phyloP scores from a whole-genome alignment of 73 alveolate genomes.

The Symbiodinium natans region DNA sequence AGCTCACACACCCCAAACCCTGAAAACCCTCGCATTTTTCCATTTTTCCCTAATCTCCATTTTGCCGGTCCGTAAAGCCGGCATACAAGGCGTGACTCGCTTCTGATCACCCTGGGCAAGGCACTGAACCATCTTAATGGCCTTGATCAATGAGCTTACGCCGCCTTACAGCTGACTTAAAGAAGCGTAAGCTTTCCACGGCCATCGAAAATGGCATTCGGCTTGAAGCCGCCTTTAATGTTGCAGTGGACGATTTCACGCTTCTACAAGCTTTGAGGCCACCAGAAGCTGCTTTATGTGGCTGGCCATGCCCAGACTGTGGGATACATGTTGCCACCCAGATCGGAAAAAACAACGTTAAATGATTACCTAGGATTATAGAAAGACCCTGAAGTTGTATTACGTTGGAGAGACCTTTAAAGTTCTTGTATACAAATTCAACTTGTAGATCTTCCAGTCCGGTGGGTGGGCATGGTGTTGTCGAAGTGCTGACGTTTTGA shows the following conservation, averaged over 20 bases:
- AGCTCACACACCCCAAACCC: no score
- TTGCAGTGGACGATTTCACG: slow-evolving; percentile 26
- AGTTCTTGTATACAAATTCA: slow-evolving; percentile 14
- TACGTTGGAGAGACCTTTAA: not conserved
- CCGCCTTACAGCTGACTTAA: slow-evolving; percentile 37
- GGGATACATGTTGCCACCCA: not conserved
- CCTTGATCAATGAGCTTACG: slow-evolving; percentile 59
- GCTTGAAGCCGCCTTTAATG: slow-evolving; percentile 34
- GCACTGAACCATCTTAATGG: no score
- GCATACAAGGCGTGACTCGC: no score
- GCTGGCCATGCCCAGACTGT: not conserved
- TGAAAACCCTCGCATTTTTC: no score
- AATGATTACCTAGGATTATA: not conserved
- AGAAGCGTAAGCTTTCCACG: slow-evolving; percentile 17
- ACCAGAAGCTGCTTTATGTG: slow-evolving; percentile 31
- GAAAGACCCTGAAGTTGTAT: slow-evolving; percentile 4
- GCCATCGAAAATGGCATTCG: slow-evolving; percentile 18
- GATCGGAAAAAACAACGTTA: not conserved
- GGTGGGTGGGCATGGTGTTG: slow-evolving; percentile 31
- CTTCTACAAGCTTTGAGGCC: not conserved
- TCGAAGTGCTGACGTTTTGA: not conserved
- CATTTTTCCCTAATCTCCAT: no score
- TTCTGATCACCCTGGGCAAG: no score
- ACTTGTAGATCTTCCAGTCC: not conserved
- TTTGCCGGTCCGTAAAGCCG: no score